Percentiles rank a stretch among this genome's conserved stretches.
Conservation (phyloP, 345 rosid genomes). For the Camelina hispida region DNA sequence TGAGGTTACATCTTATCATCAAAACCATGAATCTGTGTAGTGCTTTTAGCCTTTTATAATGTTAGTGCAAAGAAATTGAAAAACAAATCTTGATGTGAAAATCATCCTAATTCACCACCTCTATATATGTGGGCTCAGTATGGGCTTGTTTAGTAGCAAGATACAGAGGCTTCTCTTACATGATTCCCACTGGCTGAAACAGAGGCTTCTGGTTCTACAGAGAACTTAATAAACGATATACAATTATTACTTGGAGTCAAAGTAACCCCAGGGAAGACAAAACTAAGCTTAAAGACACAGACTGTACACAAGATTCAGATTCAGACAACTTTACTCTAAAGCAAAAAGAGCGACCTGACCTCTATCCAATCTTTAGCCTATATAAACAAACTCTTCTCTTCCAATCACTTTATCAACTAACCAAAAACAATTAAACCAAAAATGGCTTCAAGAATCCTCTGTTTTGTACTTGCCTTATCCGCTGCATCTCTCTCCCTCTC, state of each 20-base stretch:
- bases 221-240: constrained; percentile 16
- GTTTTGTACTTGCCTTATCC: constrained; percentile 43
- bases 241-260: constrained; percentile 39
- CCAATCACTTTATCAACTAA: constrained; percentile 22
- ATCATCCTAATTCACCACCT: not conserved
- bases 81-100: not conserved
- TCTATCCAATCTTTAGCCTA: constrained; percentile 26
- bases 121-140: constrained; percentile 14
- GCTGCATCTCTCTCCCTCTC: constrained; percentile 40
- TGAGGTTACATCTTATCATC: not conserved
- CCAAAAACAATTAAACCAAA: not conserved
- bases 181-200: not conserved
- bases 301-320: constrained; percentile 29
- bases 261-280: constrained; percentile 32
- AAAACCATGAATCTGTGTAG: too few relatives aligned
- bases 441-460: constrained; percentile 51
- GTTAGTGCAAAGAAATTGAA: not conserved
- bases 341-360: constrained; percentile 17
- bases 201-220: not conserved
- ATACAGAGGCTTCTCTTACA: constrained; percentile 22
- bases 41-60: not conserved
- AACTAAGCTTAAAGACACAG: constrained; percentile 41
- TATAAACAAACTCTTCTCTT: constrained; percentile 37
- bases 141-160: constrained; percentile 15
- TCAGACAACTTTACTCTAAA: constrained; percentile 42